Conservation (phyloP, 2,329 filamentous ascomycete genomes). For the Alternaria brassicae region DNA sequence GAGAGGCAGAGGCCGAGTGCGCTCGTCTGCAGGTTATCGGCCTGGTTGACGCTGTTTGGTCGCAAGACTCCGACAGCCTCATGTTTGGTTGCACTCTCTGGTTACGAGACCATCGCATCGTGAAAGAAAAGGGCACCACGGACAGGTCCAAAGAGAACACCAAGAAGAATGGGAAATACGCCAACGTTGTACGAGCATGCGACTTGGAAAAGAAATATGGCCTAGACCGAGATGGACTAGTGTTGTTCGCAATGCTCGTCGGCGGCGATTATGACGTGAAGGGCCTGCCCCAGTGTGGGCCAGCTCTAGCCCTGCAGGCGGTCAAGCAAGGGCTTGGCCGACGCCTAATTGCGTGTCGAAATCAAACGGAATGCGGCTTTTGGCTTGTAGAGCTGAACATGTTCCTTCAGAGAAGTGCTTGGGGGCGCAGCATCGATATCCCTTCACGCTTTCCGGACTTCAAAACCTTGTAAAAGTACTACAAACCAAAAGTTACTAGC, state of each 20-base stretch:
- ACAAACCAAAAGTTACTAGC: slow-evolving; percentile 45
- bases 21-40: slow-evolving; percentile 53
- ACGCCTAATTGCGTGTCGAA: slow-evolving; percentile 32
- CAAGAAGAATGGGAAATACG: slow-evolving; percentile 38
- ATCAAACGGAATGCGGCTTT: slow-evolving; percentile 24
- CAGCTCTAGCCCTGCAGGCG: slow-evolving; percentile 35
- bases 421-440: slow-evolving; percentile 14
- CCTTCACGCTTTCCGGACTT: slow-evolving; percentile 30
- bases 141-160: slow-evolving; percentile 40
- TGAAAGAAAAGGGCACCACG: slow-evolving; percentile 28
- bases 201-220: slow-evolving; percentile 36
- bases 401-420: slow-evolving; percentile 11
- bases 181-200: slow-evolving; percentile 42
- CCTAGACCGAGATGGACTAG: slow-evolving; percentile 47
- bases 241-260: slow-evolving; percentile 52
- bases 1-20: slow-evolving; percentile 59
- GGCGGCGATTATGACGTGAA: slow-evolving; percentile 54
- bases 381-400: slow-evolving; percentile 40
- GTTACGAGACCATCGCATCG: slow-evolving; percentile 47
- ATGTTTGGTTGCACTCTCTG: slow-evolving; percentile 58
- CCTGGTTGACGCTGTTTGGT: slow-evolving; percentile 59
- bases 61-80: slow-evolving; percentile 56
- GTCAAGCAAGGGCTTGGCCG: slow-evolving; percentile 41
- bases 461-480: slow-evolving; percentile 48
- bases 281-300: slow-evolving; percentile 50